A percentile compares a stretch with the other conserved stretches of the same genome.
Conservation (phyloP, 2,329 filamentous ascomycete species). For the Stemphylium beticola region DNA sequence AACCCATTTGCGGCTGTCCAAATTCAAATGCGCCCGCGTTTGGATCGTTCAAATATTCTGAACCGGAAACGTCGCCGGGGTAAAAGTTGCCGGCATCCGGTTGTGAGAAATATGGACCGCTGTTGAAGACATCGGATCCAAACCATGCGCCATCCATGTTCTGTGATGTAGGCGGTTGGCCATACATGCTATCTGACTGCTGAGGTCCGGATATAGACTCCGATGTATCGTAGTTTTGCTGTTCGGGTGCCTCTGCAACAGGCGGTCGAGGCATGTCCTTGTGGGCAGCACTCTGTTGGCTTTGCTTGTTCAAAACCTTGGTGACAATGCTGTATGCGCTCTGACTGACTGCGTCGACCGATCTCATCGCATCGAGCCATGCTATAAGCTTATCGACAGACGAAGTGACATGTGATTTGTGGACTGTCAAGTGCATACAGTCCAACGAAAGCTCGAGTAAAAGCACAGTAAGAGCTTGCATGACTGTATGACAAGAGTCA, state of each 20-base stretch:
- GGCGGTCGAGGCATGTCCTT: neutral
- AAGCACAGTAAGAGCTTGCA: slow-evolving; percentile 48
- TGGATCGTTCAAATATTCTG: neutral
- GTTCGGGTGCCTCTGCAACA: neutral
- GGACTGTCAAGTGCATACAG: slow-evolving; percentile 28
- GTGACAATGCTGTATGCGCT: slow-evolving; percentile 34
- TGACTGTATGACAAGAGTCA: slow-evolving; percentile 27
- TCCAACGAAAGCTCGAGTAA: slow-evolving; percentile 46
- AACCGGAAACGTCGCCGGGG: neutral
- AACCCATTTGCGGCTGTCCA: slow-evolving; percentile 6
- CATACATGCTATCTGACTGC: neutral
- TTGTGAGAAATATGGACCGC: neutral
- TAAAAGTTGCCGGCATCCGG: neutral
- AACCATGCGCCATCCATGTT: neutral
- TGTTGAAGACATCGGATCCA: neutral
- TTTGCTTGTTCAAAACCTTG: slow-evolving; percentile 17
- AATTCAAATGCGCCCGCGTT: neutral
- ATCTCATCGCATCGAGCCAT: slow-evolving; percentile 42
- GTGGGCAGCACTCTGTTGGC: neutral
- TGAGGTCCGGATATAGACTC: neutral
- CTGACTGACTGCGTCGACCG: slow-evolving; percentile 33
- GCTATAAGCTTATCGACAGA: slow-evolving; percentile 35
- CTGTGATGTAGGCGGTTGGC: neutral
- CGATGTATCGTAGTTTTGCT: neutral
- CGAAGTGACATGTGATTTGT: slow-evolving; percentile 28